A percentile compares a stretch with the other conserved stretches of the same genome.
Evolutionary conservation across 768 basidiomycete genomes (phyloP).

Genomic region (Jaapia argillacea): DNA sequence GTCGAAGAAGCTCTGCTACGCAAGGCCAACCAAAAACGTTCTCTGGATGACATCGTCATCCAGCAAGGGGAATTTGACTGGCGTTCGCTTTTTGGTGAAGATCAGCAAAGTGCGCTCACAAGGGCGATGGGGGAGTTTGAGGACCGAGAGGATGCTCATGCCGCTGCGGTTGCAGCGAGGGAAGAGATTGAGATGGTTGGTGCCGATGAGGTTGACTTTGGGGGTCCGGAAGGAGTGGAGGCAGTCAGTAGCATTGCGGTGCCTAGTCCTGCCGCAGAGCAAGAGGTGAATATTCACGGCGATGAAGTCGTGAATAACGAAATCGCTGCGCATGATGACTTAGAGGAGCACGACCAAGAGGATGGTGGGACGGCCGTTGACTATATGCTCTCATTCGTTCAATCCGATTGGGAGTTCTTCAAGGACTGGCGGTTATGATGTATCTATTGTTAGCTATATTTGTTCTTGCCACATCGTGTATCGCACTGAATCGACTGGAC

Average conservation of each 20-base stretch:
- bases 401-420: constrained; percentile 59
- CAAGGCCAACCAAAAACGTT: constrained; percentile 96
- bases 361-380: constrained; percentile 68
- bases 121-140: constrained; percentile 78
- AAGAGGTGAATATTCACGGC: constrained; percentile 18
- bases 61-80: constrained; percentile 94
- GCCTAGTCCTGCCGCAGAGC: constrained; percentile 5
- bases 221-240: constrained; percentile 29
- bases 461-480: too few species aligned
- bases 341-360: constrained; percentile 26
- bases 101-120: constrained; percentile 43
- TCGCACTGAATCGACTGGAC: too few species aligned
- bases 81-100: constrained; percentile 72
- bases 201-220: constrained; percentile 76
- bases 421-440: constrained; percentile 48
- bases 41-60: constrained; percentile 84
- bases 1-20: constrained; percentile 95
- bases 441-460: too few species aligned
- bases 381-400: constrained; percentile 71
- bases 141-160: constrained; percentile 79
- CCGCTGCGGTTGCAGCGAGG: constrained; percentile 65
- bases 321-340: constrained; percentile 29
- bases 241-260: constrained; percentile 1
- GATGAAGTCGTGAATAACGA: constrained; percentile 22
- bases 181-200: constrained; percentile 68